These are phyloP conservation scores for Magnusiomyces paraingens DNA, from an alignment of 1,139 yeast genomes.

Conservation along the genomic window DNA sequence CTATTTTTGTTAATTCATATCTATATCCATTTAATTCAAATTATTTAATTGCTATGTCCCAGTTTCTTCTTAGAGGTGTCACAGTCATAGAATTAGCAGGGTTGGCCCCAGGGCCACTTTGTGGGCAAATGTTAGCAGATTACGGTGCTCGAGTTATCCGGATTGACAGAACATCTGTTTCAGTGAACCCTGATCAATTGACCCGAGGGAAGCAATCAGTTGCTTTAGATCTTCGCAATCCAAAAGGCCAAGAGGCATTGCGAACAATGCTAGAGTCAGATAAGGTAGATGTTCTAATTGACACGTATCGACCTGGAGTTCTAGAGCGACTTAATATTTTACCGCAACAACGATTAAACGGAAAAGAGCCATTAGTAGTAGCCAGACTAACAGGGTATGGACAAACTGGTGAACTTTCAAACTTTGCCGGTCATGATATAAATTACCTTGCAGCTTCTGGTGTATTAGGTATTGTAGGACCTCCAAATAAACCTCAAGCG, in stretches of 20 bases:
- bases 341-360: constrained; percentile 18
- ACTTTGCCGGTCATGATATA: constrained; percentile 22
- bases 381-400: constrained; percentile 22
- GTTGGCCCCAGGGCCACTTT: constrained; percentile 24
- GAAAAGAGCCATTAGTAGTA: constrained; percentile 16
- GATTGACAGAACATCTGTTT: constrained; percentile 20
- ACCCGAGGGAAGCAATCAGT: constrained; percentile 33
- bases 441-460: constrained; percentile 23
- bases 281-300: constrained; percentile 29
- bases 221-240: constrained; percentile 28
- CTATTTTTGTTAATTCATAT: no score
- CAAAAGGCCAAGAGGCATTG: constrained; percentile 23
- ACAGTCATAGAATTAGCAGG: constrained; percentile 23
- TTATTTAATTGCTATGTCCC: background rate
- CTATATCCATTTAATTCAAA: no score
- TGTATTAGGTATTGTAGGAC: constrained; percentile 16
- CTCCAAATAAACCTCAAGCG: constrained; percentile 17
- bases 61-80: constrained; percentile 8
- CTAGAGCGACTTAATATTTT: constrained; percentile 30
- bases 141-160: constrained; percentile 35
- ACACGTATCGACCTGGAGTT: constrained; percentile 33
- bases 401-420: constrained; percentile 15
- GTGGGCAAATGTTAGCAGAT: constrained; percentile 29
- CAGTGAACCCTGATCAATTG: constrained; percentile 27
- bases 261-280: constrained; percentile 20